Evolutionary conservation across 257 asterid genomes (phyloP).

Genomic region (Apocynum venetum): DNA sequence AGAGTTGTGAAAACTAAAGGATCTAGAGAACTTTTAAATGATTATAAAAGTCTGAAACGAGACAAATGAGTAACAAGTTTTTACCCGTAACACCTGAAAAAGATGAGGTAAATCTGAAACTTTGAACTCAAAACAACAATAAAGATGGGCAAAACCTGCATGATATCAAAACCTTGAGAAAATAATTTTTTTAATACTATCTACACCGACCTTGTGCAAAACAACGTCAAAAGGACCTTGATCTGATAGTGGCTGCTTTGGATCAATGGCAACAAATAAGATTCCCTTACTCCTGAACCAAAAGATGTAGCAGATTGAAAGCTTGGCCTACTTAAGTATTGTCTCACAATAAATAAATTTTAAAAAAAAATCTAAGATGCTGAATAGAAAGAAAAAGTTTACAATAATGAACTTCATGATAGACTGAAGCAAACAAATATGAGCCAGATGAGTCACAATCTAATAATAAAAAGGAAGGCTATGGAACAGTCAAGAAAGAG

Average conservation of each 20-base stretch:
- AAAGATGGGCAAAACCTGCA: slow-evolving; percentile 1
- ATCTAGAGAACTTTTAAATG: not conserved
- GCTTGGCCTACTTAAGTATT: not conserved
- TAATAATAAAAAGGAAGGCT: not conserved
- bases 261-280: slow-evolving; percentile 75
- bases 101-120: not conserved
- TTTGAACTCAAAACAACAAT: not conserved
- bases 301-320: not conserved
- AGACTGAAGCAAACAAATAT: not conserved
- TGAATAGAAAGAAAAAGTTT: not conserved
- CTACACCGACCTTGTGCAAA: slow-evolving; percentile 70
- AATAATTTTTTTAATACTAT: not conserved
- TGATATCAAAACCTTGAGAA: slow-evolving; percentile 8
- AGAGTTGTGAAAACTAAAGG: not conserved
- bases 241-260: slow-evolving; percentile 62
- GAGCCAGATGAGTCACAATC: not conserved
- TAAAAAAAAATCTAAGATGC: not conserved
- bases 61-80: not conserved
- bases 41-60: not conserved
- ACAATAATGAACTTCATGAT: not conserved
- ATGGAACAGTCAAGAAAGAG: not conserved
- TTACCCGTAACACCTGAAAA: not conserved
- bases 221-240: slow-evolving; percentile 97
- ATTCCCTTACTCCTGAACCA: slow-evolving; percentile 74
- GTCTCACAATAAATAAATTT: not conserved